Conservation (phyloP, 441 rosid genomes). For the Geranium incanum region DNA sequence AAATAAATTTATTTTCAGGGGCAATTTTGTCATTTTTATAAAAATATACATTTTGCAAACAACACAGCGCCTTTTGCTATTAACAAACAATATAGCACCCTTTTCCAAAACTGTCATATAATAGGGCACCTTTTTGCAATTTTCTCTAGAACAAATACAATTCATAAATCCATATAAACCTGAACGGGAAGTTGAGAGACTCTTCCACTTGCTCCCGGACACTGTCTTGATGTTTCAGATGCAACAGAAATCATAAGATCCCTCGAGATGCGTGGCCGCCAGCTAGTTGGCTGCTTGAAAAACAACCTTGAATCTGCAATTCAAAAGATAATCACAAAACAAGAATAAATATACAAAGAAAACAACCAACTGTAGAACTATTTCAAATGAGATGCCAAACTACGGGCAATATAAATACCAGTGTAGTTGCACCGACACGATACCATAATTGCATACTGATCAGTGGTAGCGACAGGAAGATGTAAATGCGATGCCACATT, state of each 20-base stretch:
- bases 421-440: conserved; percentile 88
- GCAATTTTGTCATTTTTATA: no score
- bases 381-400: conserved; percentile 20
- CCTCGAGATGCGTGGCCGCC: conserved; percentile 79
- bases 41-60: no score
- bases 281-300: conserved; percentile 79
- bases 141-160: conserved; percentile 6
- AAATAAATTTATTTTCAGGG: no score
- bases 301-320: conserved; percentile 74
- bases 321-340: conserved; percentile 14
- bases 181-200: conserved; percentile 85
- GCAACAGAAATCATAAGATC: conserved; percentile 92
- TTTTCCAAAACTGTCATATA: no score
- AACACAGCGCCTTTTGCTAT: no score
- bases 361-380: conserved; percentile 16
- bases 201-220: conserved; percentile 49
- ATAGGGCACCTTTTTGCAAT: no score
- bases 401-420: conserved; percentile 33
- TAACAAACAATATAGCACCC: no score
- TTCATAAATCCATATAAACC: conserved; percentile 33
- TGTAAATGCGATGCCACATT: conserved; percentile 32
- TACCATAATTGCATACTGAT: conserved; percentile 78
- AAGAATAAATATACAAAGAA: conserved; percentile 17
- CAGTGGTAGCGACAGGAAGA: conserved; percentile 40
- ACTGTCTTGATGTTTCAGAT: conserved; percentile 62